Percentiles rank a stretch among this genome's conserved stretches.
Evolutionary conservation across 2,329 filamentous ascomycete species (phyloP).

Genomic region (Sporothrix phasma): DNA sequence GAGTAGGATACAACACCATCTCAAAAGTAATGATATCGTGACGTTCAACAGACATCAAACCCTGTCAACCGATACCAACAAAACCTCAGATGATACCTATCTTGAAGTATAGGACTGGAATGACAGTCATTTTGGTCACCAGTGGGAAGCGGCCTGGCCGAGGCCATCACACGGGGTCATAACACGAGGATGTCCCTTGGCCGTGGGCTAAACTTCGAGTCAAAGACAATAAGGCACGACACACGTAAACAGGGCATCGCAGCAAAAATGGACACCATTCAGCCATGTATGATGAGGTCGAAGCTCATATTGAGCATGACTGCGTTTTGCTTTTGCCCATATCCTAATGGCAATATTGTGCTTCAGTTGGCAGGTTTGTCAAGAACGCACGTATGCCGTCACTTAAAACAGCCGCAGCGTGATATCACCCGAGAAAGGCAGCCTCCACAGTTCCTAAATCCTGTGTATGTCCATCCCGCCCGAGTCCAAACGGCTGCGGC

Average conservation of each 20-base stretch:
- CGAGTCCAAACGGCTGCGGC: neutral
- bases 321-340: neutral
- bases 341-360: neutral
- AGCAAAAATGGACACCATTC: neutral
- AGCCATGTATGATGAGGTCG: neutral
- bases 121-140: neutral
- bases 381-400: neutral
- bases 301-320: neutral
- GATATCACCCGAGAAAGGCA: constrained; percentile 3
- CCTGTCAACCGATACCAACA: no score
- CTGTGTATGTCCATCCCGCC: neutral
- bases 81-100: no score
- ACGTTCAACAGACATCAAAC: no score
- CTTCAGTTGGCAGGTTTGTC: neutral
- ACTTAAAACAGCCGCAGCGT: neutral
- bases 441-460: neutral
- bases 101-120: no score
- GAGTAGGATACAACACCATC: no score
- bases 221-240: neutral
- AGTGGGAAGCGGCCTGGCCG: neutral
- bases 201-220: neutral
- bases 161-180: neutral
- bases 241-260: neutral
- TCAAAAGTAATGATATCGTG: no score
- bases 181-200: neutral